Percentiles rank a stretch among this genome's conserved stretches.
These are phyloP conservation scores for Fusarium xylarioides DNA, from an alignment of 2,329 filamentous ascomycete species.

Conservation along the genomic window DNA sequence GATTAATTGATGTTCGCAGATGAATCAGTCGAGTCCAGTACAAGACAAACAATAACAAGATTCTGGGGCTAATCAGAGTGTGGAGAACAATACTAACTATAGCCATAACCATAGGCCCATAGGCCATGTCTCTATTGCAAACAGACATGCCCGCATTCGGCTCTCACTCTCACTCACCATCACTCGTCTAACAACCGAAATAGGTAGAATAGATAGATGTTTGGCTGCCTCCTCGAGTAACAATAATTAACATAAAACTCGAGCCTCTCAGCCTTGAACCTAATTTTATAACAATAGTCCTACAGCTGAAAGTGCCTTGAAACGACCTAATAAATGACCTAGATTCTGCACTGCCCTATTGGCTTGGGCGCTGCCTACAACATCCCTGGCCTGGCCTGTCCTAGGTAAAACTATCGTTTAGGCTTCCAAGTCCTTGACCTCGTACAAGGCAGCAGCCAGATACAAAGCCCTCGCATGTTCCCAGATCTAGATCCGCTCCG, in stretches of 20 bases:
- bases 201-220: background rate
- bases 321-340: conserved; percentile 34
- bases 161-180: background rate
- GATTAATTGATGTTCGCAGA: background rate
- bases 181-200: background rate
- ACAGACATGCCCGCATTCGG: conserved; percentile 5
- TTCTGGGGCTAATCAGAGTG: background rate
- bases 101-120: background rate
- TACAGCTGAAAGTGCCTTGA: conserved; percentile 22
- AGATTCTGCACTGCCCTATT: conserved; percentile 21
- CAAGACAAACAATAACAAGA: background rate
- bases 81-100: background rate
- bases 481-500: background rate
- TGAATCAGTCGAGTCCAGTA: background rate
- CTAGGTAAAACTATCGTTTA: conserved; percentile 5
- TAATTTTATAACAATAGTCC: background rate
- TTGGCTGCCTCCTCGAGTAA: background rate
- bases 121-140: conserved; percentile 12
- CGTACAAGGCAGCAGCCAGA: conserved; percentile 40
- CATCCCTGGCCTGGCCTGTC: conserved; percentile 31
- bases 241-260: background rate
- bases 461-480: conserved; percentile 36
- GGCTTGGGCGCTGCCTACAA: conserved; percentile 34
- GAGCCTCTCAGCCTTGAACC: background rate
- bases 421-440: conserved; percentile 14